A percentile compares a stretch with the other conserved stretches of the same genome.
phyloP scores from a whole-genome alignment of 176 grass and related monocot genomes.

The Paspalum vaginatum region DNA sequence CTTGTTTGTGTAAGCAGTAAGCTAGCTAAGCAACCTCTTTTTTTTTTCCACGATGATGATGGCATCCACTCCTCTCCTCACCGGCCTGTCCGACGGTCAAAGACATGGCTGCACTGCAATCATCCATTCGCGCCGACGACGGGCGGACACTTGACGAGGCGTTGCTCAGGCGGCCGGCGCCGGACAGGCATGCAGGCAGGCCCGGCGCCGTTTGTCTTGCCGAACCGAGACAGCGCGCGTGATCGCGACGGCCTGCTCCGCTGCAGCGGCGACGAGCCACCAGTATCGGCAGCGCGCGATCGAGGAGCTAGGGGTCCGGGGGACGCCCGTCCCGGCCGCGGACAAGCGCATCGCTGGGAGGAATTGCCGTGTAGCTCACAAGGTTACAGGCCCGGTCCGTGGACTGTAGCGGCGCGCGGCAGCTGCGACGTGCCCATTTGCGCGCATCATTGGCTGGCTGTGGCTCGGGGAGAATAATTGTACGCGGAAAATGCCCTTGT shows the following conservation, averaged over 20 bases:
- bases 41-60: background rate
- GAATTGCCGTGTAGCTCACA: constrained; percentile 19
- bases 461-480: background rate
- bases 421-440: background rate
- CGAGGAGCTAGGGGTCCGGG: background rate
- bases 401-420: background rate
- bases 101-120: background rate
- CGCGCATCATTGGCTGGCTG: background rate
- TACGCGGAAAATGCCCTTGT: background rate
- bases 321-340: background rate
- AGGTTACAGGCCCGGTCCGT: background rate
- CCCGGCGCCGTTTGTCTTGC: constrained; percentile 10
- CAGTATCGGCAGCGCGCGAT: background rate
- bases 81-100: background rate
- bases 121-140: background rate
- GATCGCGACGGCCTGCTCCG: constrained; percentile 31
- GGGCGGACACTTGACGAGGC: background rate
- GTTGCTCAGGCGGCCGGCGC: too few species aligned
- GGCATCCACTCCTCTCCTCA: background rate
- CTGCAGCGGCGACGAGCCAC: background rate
- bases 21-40: background rate
- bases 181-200: too few species aligned
- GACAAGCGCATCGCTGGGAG: constrained; percentile 39
- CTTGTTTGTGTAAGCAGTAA: constrained; percentile 18
- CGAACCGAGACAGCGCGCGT: background rate